These are phyloP conservation scores for Vaccinium darrowii DNA, from an alignment of 148 eudicot species.

Conservation along the genomic window DNA sequence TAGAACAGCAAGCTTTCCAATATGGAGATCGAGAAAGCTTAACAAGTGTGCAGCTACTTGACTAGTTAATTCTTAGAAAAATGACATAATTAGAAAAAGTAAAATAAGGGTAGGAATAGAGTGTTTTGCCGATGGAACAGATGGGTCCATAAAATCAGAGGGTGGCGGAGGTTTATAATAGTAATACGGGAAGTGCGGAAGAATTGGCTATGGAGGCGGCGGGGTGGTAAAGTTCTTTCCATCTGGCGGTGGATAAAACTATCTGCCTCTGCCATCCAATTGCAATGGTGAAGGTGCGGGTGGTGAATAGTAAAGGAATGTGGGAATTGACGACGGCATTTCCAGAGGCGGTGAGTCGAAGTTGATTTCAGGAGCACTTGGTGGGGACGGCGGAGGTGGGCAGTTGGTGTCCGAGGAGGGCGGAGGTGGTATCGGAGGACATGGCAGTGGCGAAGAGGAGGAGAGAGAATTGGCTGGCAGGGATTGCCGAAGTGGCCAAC, in stretches of 20 bases:
- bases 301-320: constrained; percentile 14
- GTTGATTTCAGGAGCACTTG: background rate
- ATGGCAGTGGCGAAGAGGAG: constrained; percentile 12
- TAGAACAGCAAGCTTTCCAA: background rate
- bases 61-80: constrained; percentile 3
- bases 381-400: too few relatives aligned
- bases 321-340: constrained; percentile 15
- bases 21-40: background rate
- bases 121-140: constrained; percentile 14
- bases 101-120: background rate
- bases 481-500: constrained; percentile 34
- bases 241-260: constrained; percentile 27
- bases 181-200: constrained; percentile 51
- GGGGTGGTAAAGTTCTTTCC: constrained; percentile 20
- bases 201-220: constrained; percentile 49
- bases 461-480: constrained; percentile 42
- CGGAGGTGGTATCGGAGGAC: background rate
- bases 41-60: background rate
- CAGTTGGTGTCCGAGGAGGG: too few relatives aligned
- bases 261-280: constrained; percentile 18
- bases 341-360: constrained; percentile 20
- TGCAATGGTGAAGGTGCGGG: constrained; percentile 37
- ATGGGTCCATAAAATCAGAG: background rate
- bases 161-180: constrained; percentile 43
- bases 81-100: background rate